Base-by-base conservation (phyloP, 108 stramenopile species). In the Cyclotella kingstonii region DNA sequence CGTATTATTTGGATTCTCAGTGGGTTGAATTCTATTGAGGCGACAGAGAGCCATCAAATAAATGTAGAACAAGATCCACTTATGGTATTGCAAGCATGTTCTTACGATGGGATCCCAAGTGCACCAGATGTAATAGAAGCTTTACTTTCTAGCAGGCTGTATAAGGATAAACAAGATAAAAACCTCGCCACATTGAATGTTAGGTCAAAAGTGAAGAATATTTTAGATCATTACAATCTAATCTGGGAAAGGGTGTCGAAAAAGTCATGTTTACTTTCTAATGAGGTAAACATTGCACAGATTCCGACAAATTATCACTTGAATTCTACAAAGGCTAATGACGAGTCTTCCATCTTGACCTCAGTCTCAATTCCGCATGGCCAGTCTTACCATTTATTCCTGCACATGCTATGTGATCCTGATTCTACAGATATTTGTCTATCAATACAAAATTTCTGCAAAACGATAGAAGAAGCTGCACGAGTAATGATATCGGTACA, bases 1-100 rank as follows among this genome's bases (percentile, higher is more conserved):
- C 82, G 91, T 8, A 49, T 85, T 11, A 60, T 73, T 18, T 92
- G 91, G 91, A 74, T 89, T 21, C 71, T 66, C 21, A 38, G 38
- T 10, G 74, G 38, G 14, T 51, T 40, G 26, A 27, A 44, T 38
- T 29, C 4, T 2, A 34, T 11, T 14, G 55, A 40, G 8, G 45
- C 35, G 9, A 25, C 17, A 15, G 12, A 30, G 22, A 42, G 23
- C 27, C 31, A 42, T 25, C 10, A 40, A 52, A 28, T 18, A 58
- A 49, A 19, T 28, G 8, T 49, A 35, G 31, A 43, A 64, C 28
- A 56, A 33, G 29, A 41, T 54, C 73, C 54, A 36, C 19, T 75
- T 35, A 38, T 44, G 14, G 54, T 56, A 18, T 40, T 75, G 28
- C 65, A 62, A 31, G 73, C 73, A 2, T 75, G 73, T 46, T 15